Base-by-base conservation (phyloP, 1,139 yeast genomes). In the Chernovozyma sophiae-reginae region DNA sequence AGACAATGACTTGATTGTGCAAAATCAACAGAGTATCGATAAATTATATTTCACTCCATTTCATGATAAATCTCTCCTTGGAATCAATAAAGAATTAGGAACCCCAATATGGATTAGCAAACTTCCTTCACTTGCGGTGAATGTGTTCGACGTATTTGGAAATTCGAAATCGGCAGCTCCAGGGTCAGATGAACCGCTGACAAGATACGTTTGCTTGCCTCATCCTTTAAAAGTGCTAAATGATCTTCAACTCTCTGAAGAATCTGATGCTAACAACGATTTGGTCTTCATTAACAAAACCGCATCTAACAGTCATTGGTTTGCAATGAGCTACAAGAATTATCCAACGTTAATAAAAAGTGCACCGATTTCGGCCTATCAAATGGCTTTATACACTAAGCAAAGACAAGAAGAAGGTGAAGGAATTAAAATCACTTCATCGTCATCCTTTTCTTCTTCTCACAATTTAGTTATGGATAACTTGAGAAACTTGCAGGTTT, bases 321-420 rank as follows among this genome's bases (percentile, higher is more conserved):
- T 76, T 63, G 97, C 96, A 10, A 72, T 90, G 75, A 84, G 95
- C 23, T 85, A 81, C 45, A 56, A 60, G 20, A 73, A 80, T 48
- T 90, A 81, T 52, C 96, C 97, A 0, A 79, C 94, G 0, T 58
- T 89, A 36, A 89, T 90, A 16, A 79, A 79, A 43, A 77, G 86
- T 19, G 94, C 97, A 0, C 92, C 95, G 0, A 52, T 74, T 3
- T 78, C 89, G 0, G 70, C 72, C 41, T 81, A 77, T 48, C 77
- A 77, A 31, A 51, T 74, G 37, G 41, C 60, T 12, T 51, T 69
- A 33, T 58, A 58, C 43, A 5, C 32, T 17, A 20, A 28, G 22
- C 31, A 28, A 6, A 12, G 18, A 13, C 25, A n/a, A 17, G 28
- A 30, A 13, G 24, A 7, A n/a, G 17, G 28, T 11, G 23, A 20